These are phyloP conservation scores for Dothiorella sarmentorum DNA, from an alignment of 2,329 filamentous ascomycete species.

Conservation along the genomic window DNA sequence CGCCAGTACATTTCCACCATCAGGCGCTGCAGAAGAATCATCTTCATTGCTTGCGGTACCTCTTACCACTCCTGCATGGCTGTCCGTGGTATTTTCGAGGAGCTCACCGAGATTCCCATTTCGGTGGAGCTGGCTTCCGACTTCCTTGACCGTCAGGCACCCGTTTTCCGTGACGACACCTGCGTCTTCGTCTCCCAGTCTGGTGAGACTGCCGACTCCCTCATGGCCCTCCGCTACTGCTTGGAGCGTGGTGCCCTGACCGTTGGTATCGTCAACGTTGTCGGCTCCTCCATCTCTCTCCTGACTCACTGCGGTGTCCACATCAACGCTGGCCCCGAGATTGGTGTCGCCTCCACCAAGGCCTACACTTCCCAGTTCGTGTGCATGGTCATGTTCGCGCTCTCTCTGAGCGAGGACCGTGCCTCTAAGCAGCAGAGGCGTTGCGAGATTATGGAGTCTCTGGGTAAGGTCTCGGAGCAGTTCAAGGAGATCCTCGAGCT, in stretches of 20 bases:
- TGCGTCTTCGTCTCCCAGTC: conserved; percentile 99
- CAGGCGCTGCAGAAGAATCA: conserved; percentile 91
- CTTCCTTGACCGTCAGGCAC: conserved; percentile 93
- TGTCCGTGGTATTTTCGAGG: conserved; percentile 95
- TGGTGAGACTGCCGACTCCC: conserved; percentile 94
- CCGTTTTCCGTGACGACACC: conserved; percentile 98
- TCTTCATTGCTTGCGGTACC: conserved; percentile 98
- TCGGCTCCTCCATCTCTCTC: conserved; percentile 96
- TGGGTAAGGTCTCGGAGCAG: conserved; percentile 81
- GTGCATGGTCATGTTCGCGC: conserved; percentile 99
- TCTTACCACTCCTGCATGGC: conserved; percentile 99
- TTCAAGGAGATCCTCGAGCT: conserved; percentile 90
- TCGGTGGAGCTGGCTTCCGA: conserved; percentile 95
- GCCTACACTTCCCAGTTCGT: conserved; percentile 99
- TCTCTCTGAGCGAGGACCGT: conserved; percentile 93
- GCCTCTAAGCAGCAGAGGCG: conserved; percentile 89
- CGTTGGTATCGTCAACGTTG: conserved; percentile 97
- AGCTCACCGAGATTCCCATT: conserved; percentile 96
- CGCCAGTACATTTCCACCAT: conserved; percentile 96
- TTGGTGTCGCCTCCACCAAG: conserved; percentile 98
- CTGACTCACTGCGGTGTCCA: conserved; percentile 99
- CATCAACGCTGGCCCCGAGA: conserved; percentile 97
- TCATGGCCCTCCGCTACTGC: conserved; percentile 97
- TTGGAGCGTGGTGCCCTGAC: conserved; percentile 95
- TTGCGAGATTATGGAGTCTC: conserved; percentile 93